Evolutionary conservation across 2,329 filamentous ascomycete species (phyloP).

Genomic region (Mycogone perniciosa): DNA sequence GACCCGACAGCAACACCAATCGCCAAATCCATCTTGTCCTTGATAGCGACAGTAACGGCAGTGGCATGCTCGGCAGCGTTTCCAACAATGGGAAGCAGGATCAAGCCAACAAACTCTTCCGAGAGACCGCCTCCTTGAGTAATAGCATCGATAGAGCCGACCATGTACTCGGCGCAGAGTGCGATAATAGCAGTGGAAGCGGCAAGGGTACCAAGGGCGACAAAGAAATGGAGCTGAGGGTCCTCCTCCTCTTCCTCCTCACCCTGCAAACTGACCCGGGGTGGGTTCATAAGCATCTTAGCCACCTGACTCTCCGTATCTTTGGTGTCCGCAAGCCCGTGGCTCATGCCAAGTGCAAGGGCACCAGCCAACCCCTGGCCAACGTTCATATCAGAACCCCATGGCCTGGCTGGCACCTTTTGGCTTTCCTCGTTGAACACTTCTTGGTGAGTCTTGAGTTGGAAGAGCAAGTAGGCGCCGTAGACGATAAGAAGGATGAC

Average conservation of each 20-base stretch:
- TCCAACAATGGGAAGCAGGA: constrained; percentile 75
- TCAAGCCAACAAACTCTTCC: constrained; percentile 72
- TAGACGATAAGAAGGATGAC: constrained; percentile 83
- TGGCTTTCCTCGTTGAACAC: constrained; percentile 77
- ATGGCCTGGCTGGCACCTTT: constrained; percentile 62
- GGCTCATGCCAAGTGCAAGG: constrained; percentile 24
- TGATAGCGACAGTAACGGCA: constrained; percentile 70
- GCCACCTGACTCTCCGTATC: constrained; percentile 39
- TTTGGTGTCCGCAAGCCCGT: constrained; percentile 26
- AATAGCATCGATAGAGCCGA: constrained; percentile 64
- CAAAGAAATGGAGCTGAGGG: constrained; percentile 65
- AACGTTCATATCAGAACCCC: constrained; percentile 29
- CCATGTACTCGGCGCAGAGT: constrained; percentile 74
- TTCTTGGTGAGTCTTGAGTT: constrained; percentile 74
- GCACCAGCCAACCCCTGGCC: constrained; percentile 36
- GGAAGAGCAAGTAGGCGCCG: constrained; percentile 78
- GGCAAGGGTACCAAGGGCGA: constrained; percentile 65
- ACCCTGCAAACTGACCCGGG: constrained; percentile 27
- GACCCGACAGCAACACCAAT: constrained; percentile 76
- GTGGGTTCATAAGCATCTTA: constrained; percentile 37
- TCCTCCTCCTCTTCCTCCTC: constrained; percentile 64
- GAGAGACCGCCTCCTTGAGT: constrained; percentile 54
- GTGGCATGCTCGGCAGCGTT: constrained; percentile 80
- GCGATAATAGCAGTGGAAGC: constrained; percentile 74
- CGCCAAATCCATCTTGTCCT: constrained; percentile 80